Percentiles rank a stretch among this genome's conserved stretches.
These are phyloP conservation scores for Plectranthus barbatus DNA, from an alignment of 257 asterid species.

Conservation along the genomic window DNA sequence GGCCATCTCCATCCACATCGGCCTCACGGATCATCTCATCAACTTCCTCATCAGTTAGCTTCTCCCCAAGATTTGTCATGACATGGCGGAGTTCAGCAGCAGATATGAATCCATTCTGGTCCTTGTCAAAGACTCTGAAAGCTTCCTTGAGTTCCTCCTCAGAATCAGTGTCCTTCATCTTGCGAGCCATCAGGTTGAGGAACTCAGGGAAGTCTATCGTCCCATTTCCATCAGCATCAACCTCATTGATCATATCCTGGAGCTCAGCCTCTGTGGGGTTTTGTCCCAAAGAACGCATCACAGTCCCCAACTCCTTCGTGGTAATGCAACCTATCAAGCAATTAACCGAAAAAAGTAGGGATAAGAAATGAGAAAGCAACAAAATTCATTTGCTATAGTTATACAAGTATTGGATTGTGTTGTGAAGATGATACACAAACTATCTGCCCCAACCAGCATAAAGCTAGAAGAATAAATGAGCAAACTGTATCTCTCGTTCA, in stretches of 20 bases:
- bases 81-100: slow-evolving; percentile 46
- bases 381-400: background rate
- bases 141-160: slow-evolving; percentile 45
- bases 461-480: background rate
- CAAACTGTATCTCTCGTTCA: background rate
- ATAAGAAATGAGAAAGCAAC: background rate
- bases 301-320: slow-evolving; percentile 50
- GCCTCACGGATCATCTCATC: slow-evolving; percentile 54
- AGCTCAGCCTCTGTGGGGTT: slow-evolving; percentile 56
- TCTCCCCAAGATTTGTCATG: slow-evolving; percentile 51
- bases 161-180: slow-evolving; percentile 39
- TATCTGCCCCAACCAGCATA: background rate
- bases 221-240: slow-evolving; percentile 54
- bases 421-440: background rate
- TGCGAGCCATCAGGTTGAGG: slow-evolving; percentile 56
- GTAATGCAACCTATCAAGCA: slow-evolving; percentile 43
- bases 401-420: background rate
- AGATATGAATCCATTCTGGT: slow-evolving; percentile 40
- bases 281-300: slow-evolving; percentile 59
- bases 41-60: slow-evolving; percentile 38
- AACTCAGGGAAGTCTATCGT: slow-evolving; percentile 56
- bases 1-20: slow-evolving; percentile 55
- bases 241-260: slow-evolving; percentile 56
- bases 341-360: background rate
- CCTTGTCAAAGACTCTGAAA: slow-evolving; percentile 43